Percentiles rank a stretch among this genome's conserved stretches.
Conservation (phyloP, 352 stramenopile genomes). For the Globisporangium paddicum region DNA sequence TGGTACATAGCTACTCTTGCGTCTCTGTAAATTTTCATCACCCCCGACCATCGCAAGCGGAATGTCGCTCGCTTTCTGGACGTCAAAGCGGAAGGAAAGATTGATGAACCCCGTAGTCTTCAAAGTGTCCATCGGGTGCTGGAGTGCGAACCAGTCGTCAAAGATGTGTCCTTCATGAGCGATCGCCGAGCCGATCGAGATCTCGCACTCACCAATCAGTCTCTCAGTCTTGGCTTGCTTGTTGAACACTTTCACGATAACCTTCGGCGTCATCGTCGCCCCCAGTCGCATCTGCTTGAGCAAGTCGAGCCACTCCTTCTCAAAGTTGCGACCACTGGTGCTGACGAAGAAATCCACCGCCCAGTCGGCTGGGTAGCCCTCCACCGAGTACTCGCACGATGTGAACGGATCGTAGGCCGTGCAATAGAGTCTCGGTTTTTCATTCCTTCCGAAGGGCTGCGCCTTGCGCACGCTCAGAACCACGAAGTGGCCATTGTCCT, state of each 20-base stretch:
- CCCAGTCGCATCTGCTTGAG: slow-evolving; percentile 55
- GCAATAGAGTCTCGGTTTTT: slow-evolving; percentile 51
- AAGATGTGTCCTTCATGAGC: slow-evolving; percentile 69
- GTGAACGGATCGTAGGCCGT: slow-evolving; percentile 82
- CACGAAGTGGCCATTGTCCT: slow-evolving; percentile 49
- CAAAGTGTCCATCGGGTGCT: slow-evolving; percentile 21
- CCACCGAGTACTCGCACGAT: slow-evolving; percentile 70
- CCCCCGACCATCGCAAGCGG: slow-evolving; percentile 1
- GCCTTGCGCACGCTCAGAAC: slow-evolving; percentile 65
- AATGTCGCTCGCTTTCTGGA: slow-evolving; percentile 28
- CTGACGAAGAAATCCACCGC: slow-evolving; percentile 61
- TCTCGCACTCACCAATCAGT: slow-evolving; percentile 67
- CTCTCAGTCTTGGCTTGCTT: slow-evolving; percentile 65
- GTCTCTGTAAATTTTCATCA: not conserved
- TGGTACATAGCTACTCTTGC: slow-evolving; percentile 1
- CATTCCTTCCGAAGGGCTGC: slow-evolving; percentile 21
- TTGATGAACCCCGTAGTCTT: slow-evolving; percentile 32
- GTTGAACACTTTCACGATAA: slow-evolving; percentile 64
- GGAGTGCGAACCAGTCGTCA: slow-evolving; percentile 52
- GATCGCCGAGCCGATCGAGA: slow-evolving; percentile 69
- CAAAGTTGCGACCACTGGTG: slow-evolving; percentile 35
- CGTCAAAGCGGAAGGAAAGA: slow-evolving; percentile 59
- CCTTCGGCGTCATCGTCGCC: slow-evolving; percentile 54
- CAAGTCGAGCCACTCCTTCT: slow-evolving; percentile 45
- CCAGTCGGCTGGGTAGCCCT: slow-evolving; percentile 61